Conservation (phyloP, 768 basidiomycete genomes). For the Suillus subaureus region DNA sequence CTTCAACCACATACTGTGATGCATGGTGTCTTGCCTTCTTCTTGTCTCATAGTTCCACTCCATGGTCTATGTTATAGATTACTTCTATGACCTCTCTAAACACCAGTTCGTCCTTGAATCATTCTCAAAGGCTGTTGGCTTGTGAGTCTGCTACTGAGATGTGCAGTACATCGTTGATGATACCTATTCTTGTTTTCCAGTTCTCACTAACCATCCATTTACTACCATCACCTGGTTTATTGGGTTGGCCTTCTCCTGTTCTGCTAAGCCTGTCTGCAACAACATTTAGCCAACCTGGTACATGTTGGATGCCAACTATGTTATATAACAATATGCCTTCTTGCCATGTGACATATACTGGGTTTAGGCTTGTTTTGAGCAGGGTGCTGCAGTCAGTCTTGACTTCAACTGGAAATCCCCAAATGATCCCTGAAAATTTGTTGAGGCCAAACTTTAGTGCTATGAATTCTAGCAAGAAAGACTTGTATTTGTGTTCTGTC, state of each 20-base stretch:
- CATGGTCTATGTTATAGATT: neutral
- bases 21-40: no score
- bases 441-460: neutral
- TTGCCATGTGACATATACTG: neutral
- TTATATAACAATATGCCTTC: neutral
- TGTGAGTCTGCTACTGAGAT: fast-evolving
- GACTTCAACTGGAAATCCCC: neutral
- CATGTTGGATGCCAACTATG: neutral
- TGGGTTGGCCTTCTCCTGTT: neutral
- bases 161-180: no score
- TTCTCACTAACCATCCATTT: no score
- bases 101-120: neutral
- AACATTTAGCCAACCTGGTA: neutral
- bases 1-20: no score
- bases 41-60: no score
- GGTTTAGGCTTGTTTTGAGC: fast-evolving
- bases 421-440: neutral
- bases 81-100: neutral
- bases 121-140: no score
- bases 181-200: no score
- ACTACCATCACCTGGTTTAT: no score
- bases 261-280: neutral
- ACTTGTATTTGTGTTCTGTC: neutral
- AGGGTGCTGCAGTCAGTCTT: neutral
- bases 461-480: neutral